Evolutionary conservation across 2,329 filamentous ascomycete species (phyloP).

Genomic region (Daldinia sp.): DNA sequence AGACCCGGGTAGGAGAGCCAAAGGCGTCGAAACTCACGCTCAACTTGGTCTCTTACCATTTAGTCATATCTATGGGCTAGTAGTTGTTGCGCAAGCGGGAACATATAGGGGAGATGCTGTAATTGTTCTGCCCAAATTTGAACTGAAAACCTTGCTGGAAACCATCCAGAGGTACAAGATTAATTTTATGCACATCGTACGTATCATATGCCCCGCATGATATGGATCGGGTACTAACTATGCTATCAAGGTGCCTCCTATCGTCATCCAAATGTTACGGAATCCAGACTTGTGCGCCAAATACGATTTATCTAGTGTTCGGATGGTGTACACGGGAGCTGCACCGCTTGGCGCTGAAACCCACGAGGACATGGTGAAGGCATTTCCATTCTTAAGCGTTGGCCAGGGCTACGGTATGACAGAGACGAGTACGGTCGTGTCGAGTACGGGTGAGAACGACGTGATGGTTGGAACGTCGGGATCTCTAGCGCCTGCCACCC

Average conservation of each 20-base stretch:
- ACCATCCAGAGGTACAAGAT: slow-evolving; percentile 75
- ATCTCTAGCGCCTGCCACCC: slow-evolving; percentile 69
- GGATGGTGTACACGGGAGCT: slow-evolving; percentile 74
- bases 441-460: slow-evolving; percentile 67
- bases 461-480: slow-evolving; percentile 77
- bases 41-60: slow-evolving; percentile 73
- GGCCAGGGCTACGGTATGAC: slow-evolving; percentile 80
- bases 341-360: slow-evolving; percentile 81
- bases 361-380: slow-evolving; percentile 59
- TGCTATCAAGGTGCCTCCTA: slow-evolving; percentile 73
- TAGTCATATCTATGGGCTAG: slow-evolving; percentile 80
- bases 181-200: slow-evolving; percentile 68
- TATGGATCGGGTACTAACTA: not conserved
- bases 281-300: slow-evolving; percentile 67
- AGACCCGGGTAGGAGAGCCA: slow-evolving; percentile 43
- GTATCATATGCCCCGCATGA: slow-evolving; percentile 29
- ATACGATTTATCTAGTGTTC: slow-evolving; percentile 76
- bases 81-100: slow-evolving; percentile 72
- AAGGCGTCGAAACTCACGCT: slow-evolving; percentile 47
- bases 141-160: slow-evolving; percentile 67
- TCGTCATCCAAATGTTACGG: slow-evolving; percentile 79
- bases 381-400: slow-evolving; percentile 63
- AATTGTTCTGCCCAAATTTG: slow-evolving; percentile 77
- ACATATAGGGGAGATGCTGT: slow-evolving; percentile 76
- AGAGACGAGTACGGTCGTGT: slow-evolving; percentile 77